Percentiles rank a stretch among this genome's conserved stretches.
Conservation (phyloP, 2,329 filamentous ascomycete species). For the Acrocalymma vagum region DNA sequence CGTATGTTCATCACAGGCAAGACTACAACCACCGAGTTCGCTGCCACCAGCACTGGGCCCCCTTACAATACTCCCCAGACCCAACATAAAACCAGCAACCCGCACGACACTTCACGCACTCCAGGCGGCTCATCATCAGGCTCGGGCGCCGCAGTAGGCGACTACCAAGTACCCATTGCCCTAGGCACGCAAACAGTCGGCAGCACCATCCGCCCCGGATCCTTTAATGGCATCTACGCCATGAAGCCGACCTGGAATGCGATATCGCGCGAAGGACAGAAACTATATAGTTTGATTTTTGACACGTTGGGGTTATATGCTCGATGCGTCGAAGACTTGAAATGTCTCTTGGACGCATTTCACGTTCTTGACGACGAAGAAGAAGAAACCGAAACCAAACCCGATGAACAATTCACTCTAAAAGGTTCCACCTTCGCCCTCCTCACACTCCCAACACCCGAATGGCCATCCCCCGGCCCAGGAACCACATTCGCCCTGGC, state of each 20-base stretch:
- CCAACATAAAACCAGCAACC: slow-evolving; percentile 68
- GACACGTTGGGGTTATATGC: slow-evolving; percentile 72
- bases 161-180: slow-evolving; percentile 68
- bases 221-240: slow-evolving; percentile 71
- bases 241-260: slow-evolving; percentile 73
- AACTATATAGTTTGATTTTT: slow-evolving; percentile 65
- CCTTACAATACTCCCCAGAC: slow-evolving; percentile 42
- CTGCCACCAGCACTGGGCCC: slow-evolving; percentile 60
- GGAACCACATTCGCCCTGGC: slow-evolving; percentile 47
- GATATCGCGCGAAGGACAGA: slow-evolving; percentile 69
- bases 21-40: slow-evolving; percentile 72
- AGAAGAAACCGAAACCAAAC: too few species aligned
- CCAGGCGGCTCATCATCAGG: slow-evolving; percentile 75
- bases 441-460: slow-evolving; percentile 56
- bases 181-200: slow-evolving; percentile 74
- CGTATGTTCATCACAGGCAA: slow-evolving; percentile 39
- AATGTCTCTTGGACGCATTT: slow-evolving; percentile 64
- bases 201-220: slow-evolving; percentile 69
- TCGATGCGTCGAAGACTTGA: slow-evolving; percentile 65
- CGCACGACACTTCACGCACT: slow-evolving; percentile 61
- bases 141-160: slow-evolving; percentile 71
- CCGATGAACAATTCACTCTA: slow-evolving; percentile 45
- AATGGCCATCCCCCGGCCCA: slow-evolving; percentile 56
- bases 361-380: slow-evolving; percentile 62
- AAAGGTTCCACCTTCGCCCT: slow-evolving; percentile 63